Evolutionary conservation across 495 filamentous ascomycete species (phyloP), one percentile per base, ranked within the genome.

Genomic region (Ramalina intermedia): DNA sequence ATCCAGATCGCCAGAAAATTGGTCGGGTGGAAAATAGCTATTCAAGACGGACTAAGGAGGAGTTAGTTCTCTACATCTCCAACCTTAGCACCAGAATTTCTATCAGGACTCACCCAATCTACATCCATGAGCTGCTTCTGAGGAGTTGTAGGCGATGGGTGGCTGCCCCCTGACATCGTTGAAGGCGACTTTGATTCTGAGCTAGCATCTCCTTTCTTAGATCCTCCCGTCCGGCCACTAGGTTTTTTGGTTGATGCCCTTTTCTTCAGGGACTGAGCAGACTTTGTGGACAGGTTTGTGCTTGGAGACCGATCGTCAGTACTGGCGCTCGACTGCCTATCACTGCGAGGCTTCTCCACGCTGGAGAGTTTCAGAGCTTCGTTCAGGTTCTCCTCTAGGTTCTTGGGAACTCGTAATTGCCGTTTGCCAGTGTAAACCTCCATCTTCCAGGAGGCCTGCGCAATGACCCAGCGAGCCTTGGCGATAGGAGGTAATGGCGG

Each of bases 391-490:
- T 47, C 3, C 44, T 47, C 44, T 23, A 50, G 33, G 36, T 48
- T 37, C 27, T 56, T 56, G 2, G 69, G 65, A 3, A 62, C 52
- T 23, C 60, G 60, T 1, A 70, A 42, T 35, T 62, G 64, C 17
- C 70, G 64, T 47, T 66, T 51, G 14, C 53, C 40, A 14, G 58
- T 61, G 47, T 66, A 71, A 9, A 62, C 51, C 11, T 57, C 48
- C 47, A 64, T 64, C 21, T 64, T 55, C 26, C 65, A 63, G 8
- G 61, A 46, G 33, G 73, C 47, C 48, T 69, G 62, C 4, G 55
- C 56, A 27, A 75, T 47, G 26, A 75, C 58, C 29, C 61, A 58
- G 16, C 63, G 61, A 3, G 61, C 55, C 48, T 73, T 74, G 40
- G 68, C 61, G 20, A 51, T 54, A 26, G 46, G 37, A 26, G 69